phyloP scores from a whole-genome alignment of 371 early-diverging fungal species.

The Circinella umbellata region DNA sequence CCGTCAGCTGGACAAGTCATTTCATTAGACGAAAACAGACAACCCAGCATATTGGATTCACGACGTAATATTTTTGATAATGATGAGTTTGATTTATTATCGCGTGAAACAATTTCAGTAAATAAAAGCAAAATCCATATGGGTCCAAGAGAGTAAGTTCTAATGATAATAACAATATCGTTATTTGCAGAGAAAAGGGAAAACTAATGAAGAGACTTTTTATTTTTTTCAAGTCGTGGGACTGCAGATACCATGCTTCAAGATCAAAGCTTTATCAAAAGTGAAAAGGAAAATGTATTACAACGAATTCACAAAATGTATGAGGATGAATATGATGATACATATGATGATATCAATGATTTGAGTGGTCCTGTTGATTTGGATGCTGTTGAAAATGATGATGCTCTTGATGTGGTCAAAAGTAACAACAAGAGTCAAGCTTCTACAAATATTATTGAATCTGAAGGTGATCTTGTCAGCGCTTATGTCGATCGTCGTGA shows the following conservation, averaged over 20 bases:
- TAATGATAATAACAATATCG: no score
- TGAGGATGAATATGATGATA: slow-evolving; percentile 92
- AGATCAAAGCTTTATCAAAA: slow-evolving; percentile 62
- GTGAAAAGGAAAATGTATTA: slow-evolving; percentile 64
- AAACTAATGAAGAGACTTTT: not conserved
- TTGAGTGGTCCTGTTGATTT: slow-evolving; percentile 61
- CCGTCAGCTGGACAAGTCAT: not conserved
- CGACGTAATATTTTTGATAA: slow-evolving; percentile 90
- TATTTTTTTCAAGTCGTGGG: slow-evolving; percentile 31
- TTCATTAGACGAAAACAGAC: not conserved
- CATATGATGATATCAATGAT: slow-evolving; percentile 81
- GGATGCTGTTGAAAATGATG: slow-evolving; percentile 60
- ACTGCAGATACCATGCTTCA: slow-evolving; percentile 51
- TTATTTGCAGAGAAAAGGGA: no score
- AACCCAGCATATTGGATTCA: slow-evolving; percentile 46
- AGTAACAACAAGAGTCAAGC: not conserved
- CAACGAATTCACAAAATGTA: slow-evolving; percentile 67
- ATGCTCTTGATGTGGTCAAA: slow-evolving; percentile 42
- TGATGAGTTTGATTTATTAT: slow-evolving; percentile 91
- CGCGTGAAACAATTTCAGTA: slow-evolving; percentile 40
- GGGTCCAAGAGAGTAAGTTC: slow-evolving; percentile 72
- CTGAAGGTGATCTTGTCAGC: slow-evolving; percentile 64
- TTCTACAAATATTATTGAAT: slow-evolving; percentile 25
- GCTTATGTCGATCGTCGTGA: slow-evolving; percentile 55
- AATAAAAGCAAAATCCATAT: slow-evolving; percentile 68